Conservation (phyloP, 192 early-diverging fungal species). For the Backusella psychrophila region DNA sequence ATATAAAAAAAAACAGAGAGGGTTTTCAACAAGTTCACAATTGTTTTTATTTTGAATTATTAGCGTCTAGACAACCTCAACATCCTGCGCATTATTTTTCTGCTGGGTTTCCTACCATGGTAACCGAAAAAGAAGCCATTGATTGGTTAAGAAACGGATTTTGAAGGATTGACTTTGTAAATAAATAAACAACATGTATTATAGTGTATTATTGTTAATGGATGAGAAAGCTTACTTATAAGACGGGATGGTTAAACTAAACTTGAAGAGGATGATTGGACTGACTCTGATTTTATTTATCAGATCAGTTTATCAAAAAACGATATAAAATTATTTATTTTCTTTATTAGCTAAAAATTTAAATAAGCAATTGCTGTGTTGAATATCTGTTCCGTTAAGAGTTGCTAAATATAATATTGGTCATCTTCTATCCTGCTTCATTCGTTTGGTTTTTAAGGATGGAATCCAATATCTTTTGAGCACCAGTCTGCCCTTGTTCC, state of each 20-base stretch:
- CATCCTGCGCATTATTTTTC: background rate
- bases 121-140: conserved; percentile 21
- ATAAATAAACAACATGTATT: background rate
- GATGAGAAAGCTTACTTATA: background rate
- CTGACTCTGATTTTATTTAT: too few relatives aligned
- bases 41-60: background rate
- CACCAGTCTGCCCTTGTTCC: background rate
- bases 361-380: too few relatives aligned
- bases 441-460: background rate
- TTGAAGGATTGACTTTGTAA: background rate
- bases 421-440: background rate
- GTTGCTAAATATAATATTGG: background rate
- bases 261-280: too few relatives aligned
- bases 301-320: too few relatives aligned
- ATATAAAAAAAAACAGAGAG: background rate
- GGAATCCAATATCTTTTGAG: background rate
- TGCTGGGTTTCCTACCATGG: conserved; percentile 15
- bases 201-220: background rate
- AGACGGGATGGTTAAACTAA: too few relatives aligned
- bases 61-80: background rate
- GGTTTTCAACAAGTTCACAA: background rate
- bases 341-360: too few relatives aligned
- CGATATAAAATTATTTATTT: too few relatives aligned
- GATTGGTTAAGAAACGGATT: conserved; percentile 19
- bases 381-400: too few relatives aligned